These are phyloP conservation scores for Patellifolia procumbens DNA, from an alignment of 179 eudicot species.

Conservation along the genomic window DNA sequence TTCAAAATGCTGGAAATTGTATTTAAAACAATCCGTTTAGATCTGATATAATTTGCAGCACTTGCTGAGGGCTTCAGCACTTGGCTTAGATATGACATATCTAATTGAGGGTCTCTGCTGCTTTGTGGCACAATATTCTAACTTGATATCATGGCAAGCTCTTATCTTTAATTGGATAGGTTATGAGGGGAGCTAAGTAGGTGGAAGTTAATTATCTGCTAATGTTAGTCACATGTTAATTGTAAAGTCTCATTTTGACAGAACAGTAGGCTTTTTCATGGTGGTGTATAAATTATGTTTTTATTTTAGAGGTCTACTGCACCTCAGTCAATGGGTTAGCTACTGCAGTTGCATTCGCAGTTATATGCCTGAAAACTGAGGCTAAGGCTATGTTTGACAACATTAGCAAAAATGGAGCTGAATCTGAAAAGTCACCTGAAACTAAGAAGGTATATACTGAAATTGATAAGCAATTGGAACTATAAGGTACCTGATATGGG, in stretches of 20 bases:
- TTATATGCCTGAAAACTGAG: neutral
- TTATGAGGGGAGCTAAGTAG: conserved; percentile 8
- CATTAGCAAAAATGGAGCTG: no score
- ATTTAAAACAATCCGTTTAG: neutral
- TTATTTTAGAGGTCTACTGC: conserved; percentile 2
- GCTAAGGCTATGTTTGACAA: no score
- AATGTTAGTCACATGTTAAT: conserved; percentile 14
- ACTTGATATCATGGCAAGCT: conserved; percentile 9
- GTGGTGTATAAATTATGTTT: conserved; percentile 13
- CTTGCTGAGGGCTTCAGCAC: neutral
- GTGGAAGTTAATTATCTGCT: conserved; percentile 1
- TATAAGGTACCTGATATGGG: no score
- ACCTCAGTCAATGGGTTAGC: conserved; percentile 8
- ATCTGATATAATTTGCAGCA: conserved; percentile 21
- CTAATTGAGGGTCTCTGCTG: conserved; percentile 14
- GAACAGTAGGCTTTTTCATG: conserved; percentile 10
- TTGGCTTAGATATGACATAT: conserved; percentile 9
- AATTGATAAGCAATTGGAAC: no score
- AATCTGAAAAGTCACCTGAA: neutral
- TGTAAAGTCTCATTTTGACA: conserved; percentile 23
- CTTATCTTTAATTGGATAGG: conserved; percentile 18
- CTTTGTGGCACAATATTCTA: conserved; percentile 8
- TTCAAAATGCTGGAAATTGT: neutral
- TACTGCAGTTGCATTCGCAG: neutral
- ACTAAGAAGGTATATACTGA: no score